Evolutionary conservation across 2,329 filamentous ascomycete species (phyloP).

Genomic region (Trichoderma citrinoviride): DNA sequence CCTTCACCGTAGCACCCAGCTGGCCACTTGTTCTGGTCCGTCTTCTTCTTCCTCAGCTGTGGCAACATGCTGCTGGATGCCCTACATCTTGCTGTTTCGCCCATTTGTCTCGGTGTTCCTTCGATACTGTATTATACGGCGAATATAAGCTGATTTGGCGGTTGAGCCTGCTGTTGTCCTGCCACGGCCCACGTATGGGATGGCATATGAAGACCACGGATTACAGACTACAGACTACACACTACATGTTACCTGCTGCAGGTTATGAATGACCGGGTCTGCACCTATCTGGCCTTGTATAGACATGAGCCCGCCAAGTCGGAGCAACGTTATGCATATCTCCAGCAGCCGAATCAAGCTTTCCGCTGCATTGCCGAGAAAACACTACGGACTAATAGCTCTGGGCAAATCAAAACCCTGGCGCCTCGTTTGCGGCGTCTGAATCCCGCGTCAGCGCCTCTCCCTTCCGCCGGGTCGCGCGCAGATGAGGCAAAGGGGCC

Average conservation of each 20-base stretch:
- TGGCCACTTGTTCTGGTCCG: too few relatives aligned
- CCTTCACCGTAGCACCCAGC: background rate
- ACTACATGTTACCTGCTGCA: background rate
- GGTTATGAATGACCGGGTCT: too few relatives aligned
- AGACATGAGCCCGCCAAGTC: constrained; percentile 3
- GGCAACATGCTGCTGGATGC: too few relatives aligned
- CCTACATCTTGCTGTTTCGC: too few relatives aligned
- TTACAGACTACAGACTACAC: background rate
- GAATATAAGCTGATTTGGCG: background rate
- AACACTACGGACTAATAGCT: background rate
- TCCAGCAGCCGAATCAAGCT: constrained; percentile 17
- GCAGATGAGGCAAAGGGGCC: background rate
- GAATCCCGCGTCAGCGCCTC: constrained; percentile 11
- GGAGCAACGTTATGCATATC: constrained; percentile 19
- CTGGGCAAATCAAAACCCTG: constrained; percentile 12
- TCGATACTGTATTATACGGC: background rate
- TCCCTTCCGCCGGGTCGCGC: constrained; percentile 12
- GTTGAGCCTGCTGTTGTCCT: background rate
- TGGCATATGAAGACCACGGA: background rate
- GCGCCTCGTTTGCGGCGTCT: constrained; percentile 6
- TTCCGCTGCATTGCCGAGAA: constrained; percentile 18
- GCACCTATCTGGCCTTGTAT: background rate
- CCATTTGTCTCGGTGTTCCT: too few relatives aligned
- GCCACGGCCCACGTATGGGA: background rate
- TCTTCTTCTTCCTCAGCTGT: too few relatives aligned